A percentile compares a stretch with the other conserved stretches of the same genome.
Evolutionary conservation across 768 basidiomycete species (phyloP).

Genomic region (Xanthoconium purpureum): DNA sequence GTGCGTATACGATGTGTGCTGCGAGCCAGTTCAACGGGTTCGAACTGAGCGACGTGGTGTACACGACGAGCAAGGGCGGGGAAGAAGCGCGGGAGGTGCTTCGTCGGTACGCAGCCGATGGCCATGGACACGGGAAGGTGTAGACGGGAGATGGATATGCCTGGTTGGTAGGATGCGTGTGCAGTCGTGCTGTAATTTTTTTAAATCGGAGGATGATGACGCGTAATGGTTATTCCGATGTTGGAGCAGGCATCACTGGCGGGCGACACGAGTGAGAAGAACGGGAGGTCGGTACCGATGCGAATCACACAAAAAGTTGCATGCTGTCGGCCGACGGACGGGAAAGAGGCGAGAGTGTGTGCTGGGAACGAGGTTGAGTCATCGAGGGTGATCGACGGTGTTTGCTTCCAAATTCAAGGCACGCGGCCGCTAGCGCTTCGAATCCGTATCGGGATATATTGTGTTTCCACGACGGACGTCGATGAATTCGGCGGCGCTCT

Average conservation of each 20-base stretch:
- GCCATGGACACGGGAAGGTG: conserved; percentile 34
- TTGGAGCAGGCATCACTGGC: neutral
- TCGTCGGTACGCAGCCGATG: conserved; percentile 44
- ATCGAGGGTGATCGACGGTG: conserved; percentile 32
- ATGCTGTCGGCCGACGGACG: conserved; percentile 15
- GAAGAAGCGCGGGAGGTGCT: conserved; percentile 54
- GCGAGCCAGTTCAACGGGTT: conserved; percentile 96
- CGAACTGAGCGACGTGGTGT: conserved; percentile 72
- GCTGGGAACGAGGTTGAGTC: conserved; percentile 10
- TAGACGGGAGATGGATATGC: neutral
- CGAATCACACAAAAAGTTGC: neutral
- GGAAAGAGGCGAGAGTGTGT: neutral
- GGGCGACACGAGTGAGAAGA: neutral
- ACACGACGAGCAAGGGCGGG: conserved; percentile 63
- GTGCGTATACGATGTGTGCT: conserved; percentile 97
- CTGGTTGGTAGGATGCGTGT: conserved; percentile 2
- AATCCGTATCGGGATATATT: conserved; percentile 23
- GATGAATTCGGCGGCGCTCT: neutral
- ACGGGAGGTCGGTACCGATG: conserved; percentile 10
- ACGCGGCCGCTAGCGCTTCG: conserved; percentile 19
- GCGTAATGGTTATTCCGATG: conserved; percentile 13
- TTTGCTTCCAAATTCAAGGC: conserved; percentile 26
- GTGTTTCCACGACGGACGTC: neutral
- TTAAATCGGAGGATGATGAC: conserved; percentile 5
- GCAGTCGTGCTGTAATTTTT: conserved; percentile 11